phyloP scores from a whole-genome alignment of 176 grass and related monocot species.

The Oryza coarctata region DNA sequence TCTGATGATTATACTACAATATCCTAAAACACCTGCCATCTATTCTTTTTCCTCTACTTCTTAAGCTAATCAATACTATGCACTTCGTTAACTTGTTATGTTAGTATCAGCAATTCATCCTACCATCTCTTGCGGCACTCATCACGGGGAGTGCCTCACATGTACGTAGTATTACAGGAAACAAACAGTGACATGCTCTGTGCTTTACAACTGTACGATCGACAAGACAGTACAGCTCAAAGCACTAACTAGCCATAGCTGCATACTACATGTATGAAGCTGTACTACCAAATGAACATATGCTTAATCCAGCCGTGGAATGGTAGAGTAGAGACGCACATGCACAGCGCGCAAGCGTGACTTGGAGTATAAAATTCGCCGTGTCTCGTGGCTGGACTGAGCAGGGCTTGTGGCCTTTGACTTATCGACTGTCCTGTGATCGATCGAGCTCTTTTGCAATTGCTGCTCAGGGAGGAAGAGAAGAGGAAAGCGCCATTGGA shows the following conservation, averaged over 20 bases:
- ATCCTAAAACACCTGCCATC: too few relatives aligned
- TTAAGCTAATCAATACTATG: too few relatives aligned
- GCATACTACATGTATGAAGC: not conserved
- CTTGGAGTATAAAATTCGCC: not conserved
- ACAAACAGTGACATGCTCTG: not conserved
- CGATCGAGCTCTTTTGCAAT: too few relatives aligned
- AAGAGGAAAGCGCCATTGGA: not conserved
- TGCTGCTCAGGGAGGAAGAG: not conserved
- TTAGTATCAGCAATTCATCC: not conserved
- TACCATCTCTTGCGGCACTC: not conserved
- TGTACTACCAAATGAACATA: not conserved
- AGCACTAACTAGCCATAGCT: not conserved
- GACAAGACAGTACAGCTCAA: slow-evolving; percentile 7
- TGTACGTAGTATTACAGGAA: not conserved
- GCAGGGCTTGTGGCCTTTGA: not conserved
- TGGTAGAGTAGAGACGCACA: not conserved
- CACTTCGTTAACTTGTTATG: not conserved
- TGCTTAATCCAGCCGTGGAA: not conserved
- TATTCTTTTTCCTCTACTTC: too few relatives aligned
- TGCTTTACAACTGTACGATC: slow-evolving; percentile 13
- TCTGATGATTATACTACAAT: not conserved
- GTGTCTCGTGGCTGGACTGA: not conserved
- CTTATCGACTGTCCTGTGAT: too few relatives aligned
- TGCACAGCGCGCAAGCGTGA: not conserved
- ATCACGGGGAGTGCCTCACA: slow-evolving; percentile 23